These are phyloP conservation scores for Elaeis oleifera DNA, from an alignment of 202 grass and related monocot genomes.

Conservation along the genomic window DNA sequence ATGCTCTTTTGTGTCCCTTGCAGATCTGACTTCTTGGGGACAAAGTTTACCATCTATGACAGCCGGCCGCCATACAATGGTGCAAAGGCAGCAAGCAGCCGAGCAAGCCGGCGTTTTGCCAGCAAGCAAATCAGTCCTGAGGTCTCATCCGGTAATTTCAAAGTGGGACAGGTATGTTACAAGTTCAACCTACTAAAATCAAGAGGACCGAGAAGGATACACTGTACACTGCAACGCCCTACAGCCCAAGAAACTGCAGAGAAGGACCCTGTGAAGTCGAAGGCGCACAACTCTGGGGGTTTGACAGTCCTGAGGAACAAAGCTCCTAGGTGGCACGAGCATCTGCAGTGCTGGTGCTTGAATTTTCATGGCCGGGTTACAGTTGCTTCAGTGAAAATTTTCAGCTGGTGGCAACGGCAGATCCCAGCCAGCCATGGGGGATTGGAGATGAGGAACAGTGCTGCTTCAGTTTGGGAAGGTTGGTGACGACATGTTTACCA, in stretches of 20 bases:
- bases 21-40: slow-evolving; percentile 88
- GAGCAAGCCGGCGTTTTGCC: slow-evolving; percentile 61
- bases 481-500: slow-evolving; percentile 52
- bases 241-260: slow-evolving; percentile 32
- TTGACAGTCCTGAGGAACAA: slow-evolving; percentile 53
- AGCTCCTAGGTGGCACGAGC: slow-evolving; percentile 90
- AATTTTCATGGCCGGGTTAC: slow-evolving; percentile 92
- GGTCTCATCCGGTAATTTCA: slow-evolving; percentile 59
- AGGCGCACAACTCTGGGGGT: slow-evolving; percentile 20
- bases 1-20: background rate
- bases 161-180: slow-evolving; percentile 69
- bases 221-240: slow-evolving; percentile 47
- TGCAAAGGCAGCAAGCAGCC: slow-evolving; percentile 59
- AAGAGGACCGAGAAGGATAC: slow-evolving; percentile 80
- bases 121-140: slow-evolving; percentile 84
- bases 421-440: slow-evolving; percentile 24
- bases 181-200: slow-evolving; percentile 96
- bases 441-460: slow-evolving; percentile 60
- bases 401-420: slow-evolving; percentile 46
- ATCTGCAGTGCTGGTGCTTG: slow-evolving; percentile 93
- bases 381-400: slow-evolving; percentile 94
- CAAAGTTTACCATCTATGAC: slow-evolving; percentile 86
- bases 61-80: slow-evolving; percentile 57
- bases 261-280: slow-evolving; percentile 40
- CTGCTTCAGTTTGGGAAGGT: slow-evolving; percentile 83